Conservation (phyloP, 1,284 basidiomycete species). For the Prillingera fragicola region DNA sequence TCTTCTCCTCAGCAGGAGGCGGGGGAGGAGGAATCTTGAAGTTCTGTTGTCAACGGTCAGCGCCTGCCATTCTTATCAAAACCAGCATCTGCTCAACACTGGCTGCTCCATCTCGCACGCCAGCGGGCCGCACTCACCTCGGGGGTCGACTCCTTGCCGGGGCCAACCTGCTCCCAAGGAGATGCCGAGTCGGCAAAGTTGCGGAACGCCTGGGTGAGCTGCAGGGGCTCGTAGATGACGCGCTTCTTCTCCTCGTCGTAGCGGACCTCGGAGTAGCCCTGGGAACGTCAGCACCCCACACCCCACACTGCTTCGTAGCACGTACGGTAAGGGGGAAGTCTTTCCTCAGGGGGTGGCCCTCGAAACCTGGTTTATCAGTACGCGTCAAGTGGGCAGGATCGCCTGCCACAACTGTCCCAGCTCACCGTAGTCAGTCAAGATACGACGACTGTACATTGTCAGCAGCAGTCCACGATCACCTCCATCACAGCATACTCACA, state of each 20-base stretch:
- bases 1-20: conserved; percentile 44
- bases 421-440: conserved; percentile 94
- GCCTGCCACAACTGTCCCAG: no score
- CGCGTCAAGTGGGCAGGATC: not conserved
- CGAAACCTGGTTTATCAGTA: conserved; percentile 63
- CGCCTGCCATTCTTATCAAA: not conserved
- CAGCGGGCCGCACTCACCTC: no score
- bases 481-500: conserved; percentile 55
- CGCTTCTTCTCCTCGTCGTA: conserved; percentile 99
- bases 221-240: conserved; percentile 95
- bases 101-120: not conserved
- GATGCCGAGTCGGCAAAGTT: conserved; percentile 85
- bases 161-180: conserved; percentile 96
- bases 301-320: no score
- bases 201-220: conserved; percentile 96
- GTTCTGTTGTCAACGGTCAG: conserved; percentile 24
- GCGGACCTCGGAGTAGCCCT: conserved; percentile 93
- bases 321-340: conserved; percentile 95
- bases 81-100: not conserved
- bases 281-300: conserved; percentile 26
- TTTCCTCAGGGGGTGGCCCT: conserved; percentile 95
- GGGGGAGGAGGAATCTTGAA: conserved; percentile 49
- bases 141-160: conserved; percentile 54
- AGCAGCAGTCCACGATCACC: conserved; percentile 7
- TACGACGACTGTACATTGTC: conserved; percentile 68